Conservation (phyloP, 202 grass and related monocot species). For the Zizania palustris region DNA sequence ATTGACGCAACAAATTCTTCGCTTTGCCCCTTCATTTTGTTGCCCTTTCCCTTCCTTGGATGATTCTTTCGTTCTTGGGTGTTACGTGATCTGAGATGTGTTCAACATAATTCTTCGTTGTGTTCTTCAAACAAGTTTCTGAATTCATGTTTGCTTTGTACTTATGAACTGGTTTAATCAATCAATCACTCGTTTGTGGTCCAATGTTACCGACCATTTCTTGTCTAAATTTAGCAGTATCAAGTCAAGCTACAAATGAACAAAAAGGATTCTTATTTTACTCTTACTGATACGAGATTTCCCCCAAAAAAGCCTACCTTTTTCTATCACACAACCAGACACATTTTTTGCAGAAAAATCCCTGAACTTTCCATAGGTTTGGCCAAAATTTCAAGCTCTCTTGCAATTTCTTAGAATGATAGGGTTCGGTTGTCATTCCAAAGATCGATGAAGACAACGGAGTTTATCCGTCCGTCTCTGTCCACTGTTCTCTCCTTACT, state of each 20-base stretch:
- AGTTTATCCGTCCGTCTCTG: constrained; percentile 47
- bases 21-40: background rate
- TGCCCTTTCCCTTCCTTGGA: background rate
- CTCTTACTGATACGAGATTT: background rate
- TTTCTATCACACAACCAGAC: constrained; percentile 38
- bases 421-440: constrained; percentile 2
- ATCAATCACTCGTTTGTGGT: constrained; percentile 34
- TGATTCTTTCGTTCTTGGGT: constrained; percentile 17
- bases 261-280: constrained; percentile 10
- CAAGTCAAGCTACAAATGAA: constrained; percentile 36
- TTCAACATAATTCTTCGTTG: constrained; percentile 2
- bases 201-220: constrained; percentile 9
- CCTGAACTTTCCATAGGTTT: constrained; percentile 17
- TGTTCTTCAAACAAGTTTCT: background rate
- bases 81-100: background rate
- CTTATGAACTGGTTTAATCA: constrained; percentile 27
- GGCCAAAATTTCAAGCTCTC: constrained; percentile 19
- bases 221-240: constrained; percentile 42
- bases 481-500: constrained; percentile 23
- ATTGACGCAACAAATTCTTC: constrained; percentile 34
- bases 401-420: constrained; percentile 29
- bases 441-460: constrained; percentile 34
- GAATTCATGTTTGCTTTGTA: background rate
- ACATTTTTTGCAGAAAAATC: constrained; percentile 37
- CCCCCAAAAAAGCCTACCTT: constrained; percentile 34